A percentile compares a stretch with the other conserved stretches of the same genome.
Conservation (phyloP, 2,329 filamentous ascomycete species). For the Calycina marina region DNA sequence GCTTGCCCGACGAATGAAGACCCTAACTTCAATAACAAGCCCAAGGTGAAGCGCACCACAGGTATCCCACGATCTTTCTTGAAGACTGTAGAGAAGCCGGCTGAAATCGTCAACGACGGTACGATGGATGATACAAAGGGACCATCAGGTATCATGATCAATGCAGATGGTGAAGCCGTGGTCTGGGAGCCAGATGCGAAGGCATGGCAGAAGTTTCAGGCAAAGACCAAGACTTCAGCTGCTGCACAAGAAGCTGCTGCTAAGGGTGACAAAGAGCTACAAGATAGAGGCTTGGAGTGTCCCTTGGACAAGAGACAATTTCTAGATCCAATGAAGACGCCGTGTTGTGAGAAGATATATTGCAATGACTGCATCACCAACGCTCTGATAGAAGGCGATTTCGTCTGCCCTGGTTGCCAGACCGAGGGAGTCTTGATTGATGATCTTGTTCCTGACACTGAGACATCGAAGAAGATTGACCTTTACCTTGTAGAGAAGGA, state of each 20-base stretch:
- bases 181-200: constrained; percentile 91
- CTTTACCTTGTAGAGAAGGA: constrained; percentile 49
- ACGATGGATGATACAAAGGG: constrained; percentile 69
- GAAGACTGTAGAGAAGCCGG: constrained; percentile 87
- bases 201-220: constrained; percentile 93
- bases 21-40: constrained; percentile 84
- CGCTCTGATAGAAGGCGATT: constrained; percentile 95
- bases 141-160: constrained; percentile 87
- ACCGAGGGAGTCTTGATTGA: constrained; percentile 86
- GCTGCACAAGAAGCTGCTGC: constrained; percentile 66
- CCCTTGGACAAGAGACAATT: constrained; percentile 96
- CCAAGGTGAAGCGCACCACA: constrained; percentile 88
- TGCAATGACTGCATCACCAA: constrained; percentile 99
- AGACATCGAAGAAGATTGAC: constrained; percentile 64
- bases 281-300: constrained; percentile 81
- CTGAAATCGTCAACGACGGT: constrained; percentile 57
- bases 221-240: constrained; percentile 76
- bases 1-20: constrained; percentile 97
- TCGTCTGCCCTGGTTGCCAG: constrained; percentile 84
- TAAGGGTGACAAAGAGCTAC: constrained; percentile 71
- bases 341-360: constrained; percentile 95
- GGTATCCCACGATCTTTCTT: constrained; percentile 93
- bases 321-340: constrained; percentile 96
- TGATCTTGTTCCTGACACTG: constrained; percentile 72
- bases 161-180: constrained; percentile 93